Evolutionary conservation across 371 early-diverging fungal genomes (phyloP), one percentile per base, ranked within the genome.

Genomic region (Nematocida parisii): DNA sequence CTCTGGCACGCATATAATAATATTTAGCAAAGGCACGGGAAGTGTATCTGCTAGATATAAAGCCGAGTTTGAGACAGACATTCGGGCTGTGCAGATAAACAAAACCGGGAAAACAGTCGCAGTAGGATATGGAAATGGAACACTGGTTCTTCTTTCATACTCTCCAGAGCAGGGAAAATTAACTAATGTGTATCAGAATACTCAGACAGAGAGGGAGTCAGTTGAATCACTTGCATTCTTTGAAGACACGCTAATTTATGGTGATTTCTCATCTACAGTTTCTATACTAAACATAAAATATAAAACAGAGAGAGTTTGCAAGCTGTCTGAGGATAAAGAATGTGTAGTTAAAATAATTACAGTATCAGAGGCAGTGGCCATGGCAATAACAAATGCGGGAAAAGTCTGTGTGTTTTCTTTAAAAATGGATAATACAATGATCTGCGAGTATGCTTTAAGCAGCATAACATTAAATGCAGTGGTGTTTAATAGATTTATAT

Each of bases 111-210:
- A 71, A 44, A 9, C 61, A 13, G 15, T 77, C 22, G 66, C 58
- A 39, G 47, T 77, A 18, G 80, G 80, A 1, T 67, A 60, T 39
- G 40, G 40, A n/a, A 45, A 64, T 50, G 80, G 80, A 22, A 18
- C 33, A 4, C 9, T 68, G 27, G 20, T 56, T 24, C 13, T 77
- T 24, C 55, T 77, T 18, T n/a, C 70, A 20, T 44, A 40, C 45
- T 70, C 80, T 15, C 11, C 20, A 18, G 52, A n/a, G 15, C 64
- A 64, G 42, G 22, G 22, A 7, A 27, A 13, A 6, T 42, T 64
- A 33, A 22, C 22, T 11, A 64, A 45, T 45, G 64, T 64, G 11
- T 64, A 64, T 27, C 15, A 64, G 64, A 64, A 42, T 64, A 7
- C 27, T 39, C 7, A 39, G 42, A 1, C 64, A 11, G 64, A 11